Evolutionary conservation across 495 filamentous ascomycete genomes (phyloP).

Genomic region (Xylaria scruposa): DNA sequence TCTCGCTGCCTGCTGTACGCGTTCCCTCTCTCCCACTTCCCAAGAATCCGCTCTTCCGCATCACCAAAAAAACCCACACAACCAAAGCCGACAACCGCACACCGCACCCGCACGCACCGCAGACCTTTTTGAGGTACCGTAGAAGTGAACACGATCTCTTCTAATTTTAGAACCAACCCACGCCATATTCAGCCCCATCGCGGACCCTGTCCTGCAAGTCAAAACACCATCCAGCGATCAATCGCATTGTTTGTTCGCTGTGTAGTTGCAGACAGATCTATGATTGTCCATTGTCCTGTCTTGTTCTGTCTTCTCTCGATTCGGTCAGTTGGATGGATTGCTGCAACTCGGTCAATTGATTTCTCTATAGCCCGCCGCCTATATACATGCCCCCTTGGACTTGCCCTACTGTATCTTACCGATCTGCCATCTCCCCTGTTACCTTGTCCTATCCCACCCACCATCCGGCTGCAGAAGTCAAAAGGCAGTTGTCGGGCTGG

Average conservation of each 20-base stretch:
- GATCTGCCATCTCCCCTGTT: background rate
- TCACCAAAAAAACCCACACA: constrained; percentile 13
- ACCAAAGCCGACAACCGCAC: constrained; percentile 19
- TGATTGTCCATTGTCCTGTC: background rate
- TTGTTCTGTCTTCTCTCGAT: background rate
- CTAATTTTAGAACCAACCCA: constrained; percentile 57
- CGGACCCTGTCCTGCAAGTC: constrained; percentile 41
- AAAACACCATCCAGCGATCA: constrained; percentile 23
- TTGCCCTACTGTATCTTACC: background rate
- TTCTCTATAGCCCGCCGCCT: background rate
- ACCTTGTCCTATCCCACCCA: background rate
- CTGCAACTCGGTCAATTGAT: background rate
- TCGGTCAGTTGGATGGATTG: constrained; percentile 5
- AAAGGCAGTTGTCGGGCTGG: background rate
- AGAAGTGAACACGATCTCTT: constrained; percentile 44
- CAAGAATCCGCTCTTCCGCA: constrained; percentile 4
- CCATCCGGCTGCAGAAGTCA: background rate
- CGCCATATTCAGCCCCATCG: constrained; percentile 51
- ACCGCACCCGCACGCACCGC: constrained; percentile 24
- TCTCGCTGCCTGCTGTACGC: background rate
- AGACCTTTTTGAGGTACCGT: constrained; percentile 4
- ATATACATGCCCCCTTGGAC: background rate
- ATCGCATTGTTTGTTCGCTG: constrained; percentile 32
- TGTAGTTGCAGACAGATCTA: constrained; percentile 35
- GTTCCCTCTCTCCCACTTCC: background rate